These are phyloP conservation scores for Phytophthora pistaciae DNA, from an alignment of 352 stramenopile species.

Conservation along the genomic window DNA sequence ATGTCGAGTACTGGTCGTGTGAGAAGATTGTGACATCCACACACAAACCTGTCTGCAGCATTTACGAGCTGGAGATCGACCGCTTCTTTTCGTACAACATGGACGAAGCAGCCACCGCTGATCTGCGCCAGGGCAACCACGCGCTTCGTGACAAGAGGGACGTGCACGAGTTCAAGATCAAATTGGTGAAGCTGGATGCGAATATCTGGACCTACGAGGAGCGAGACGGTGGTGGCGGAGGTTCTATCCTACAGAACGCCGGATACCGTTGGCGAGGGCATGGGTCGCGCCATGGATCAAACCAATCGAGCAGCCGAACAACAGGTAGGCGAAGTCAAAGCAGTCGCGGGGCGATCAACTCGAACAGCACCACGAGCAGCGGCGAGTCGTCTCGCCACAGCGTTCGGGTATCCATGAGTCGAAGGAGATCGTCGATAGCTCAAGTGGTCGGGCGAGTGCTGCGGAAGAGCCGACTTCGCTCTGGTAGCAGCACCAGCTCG, in stretches of 20 bases:
- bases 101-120: slow-evolving; percentile 53
- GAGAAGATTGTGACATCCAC: slow-evolving; percentile 71
- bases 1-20: slow-evolving; percentile 73
- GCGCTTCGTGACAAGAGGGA: slow-evolving; percentile 66
- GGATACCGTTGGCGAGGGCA: slow-evolving; percentile 36
- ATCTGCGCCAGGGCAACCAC: slow-evolving; percentile 58
- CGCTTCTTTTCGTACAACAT: slow-evolving; percentile 79
- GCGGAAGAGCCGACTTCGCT: slow-evolving; percentile 43
- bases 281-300: slow-evolving; percentile 41
- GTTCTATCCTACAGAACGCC: slow-evolving; percentile 25
- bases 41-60: slow-evolving; percentile 80
- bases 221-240: slow-evolving; percentile 18
- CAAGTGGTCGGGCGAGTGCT: slow-evolving; percentile 43
- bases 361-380: slow-evolving; percentile 45
- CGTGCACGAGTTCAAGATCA: slow-evolving; percentile 77
- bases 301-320: slow-evolving; percentile 39
- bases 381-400: slow-evolving; percentile 42
- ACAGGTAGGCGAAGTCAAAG: slow-evolving; percentile 37
- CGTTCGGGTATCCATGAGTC: slow-evolving; percentile 32
- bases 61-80: slow-evolving; percentile 81
- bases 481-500: slow-evolving; percentile 37
- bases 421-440: slow-evolving; percentile 43
- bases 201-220: slow-evolving; percentile 82
- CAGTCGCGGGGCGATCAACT: slow-evolving; percentile 39
- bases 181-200: slow-evolving; percentile 77